These are phyloP conservation scores for Silene vulgaris DNA, from an alignment of 179 eudicot species.

Conservation along the genomic window DNA sequence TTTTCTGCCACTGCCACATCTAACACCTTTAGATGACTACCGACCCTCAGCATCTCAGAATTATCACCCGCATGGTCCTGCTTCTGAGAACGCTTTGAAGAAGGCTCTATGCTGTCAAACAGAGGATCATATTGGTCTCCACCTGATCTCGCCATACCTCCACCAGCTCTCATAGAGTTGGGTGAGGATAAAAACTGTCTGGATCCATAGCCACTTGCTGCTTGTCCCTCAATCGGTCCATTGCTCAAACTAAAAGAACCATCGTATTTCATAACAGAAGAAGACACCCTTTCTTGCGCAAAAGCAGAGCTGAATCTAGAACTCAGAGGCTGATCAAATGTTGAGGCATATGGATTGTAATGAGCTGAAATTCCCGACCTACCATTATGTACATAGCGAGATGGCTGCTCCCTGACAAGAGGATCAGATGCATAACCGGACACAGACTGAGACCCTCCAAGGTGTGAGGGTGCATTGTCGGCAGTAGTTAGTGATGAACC, in stretches of 20 bases:
- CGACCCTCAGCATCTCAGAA: conserved; percentile 42
- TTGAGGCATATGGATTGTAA: conserved; percentile 83
- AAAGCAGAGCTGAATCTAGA: conserved; percentile 54
- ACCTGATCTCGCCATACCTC: conserved; percentile 36
- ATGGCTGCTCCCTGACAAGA: conserved; percentile 36
- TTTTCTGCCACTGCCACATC: conserved; percentile 53
- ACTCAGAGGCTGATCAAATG: conserved; percentile 70
- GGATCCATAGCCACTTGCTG: conserved; percentile 30
- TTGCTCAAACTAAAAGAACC: conserved; percentile 36
- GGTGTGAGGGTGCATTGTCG: conserved; percentile 30
- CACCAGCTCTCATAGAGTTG: conserved; percentile 35
- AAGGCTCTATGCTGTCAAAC: conserved; percentile 86
- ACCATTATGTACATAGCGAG: conserved; percentile 39
- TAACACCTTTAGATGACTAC: conserved; percentile 40
- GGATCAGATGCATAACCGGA: conserved; percentile 40
- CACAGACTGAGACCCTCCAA: conserved; percentile 33
- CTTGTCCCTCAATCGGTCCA: conserved; percentile 39
- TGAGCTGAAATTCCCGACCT: conserved; percentile 52
- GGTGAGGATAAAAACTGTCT: conserved; percentile 28
- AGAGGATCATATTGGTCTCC: conserved; percentile 88
- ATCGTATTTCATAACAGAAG: conserved; percentile 36
- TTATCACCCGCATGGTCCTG: conserved; percentile 49
- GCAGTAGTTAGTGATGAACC: conserved; percentile 33
- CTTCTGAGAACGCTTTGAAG: conserved; percentile 44
- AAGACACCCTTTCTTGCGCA: conserved; percentile 39